Conservation (phyloP, 176 grass and related monocot species). For the Carex cristatella region DNA sequence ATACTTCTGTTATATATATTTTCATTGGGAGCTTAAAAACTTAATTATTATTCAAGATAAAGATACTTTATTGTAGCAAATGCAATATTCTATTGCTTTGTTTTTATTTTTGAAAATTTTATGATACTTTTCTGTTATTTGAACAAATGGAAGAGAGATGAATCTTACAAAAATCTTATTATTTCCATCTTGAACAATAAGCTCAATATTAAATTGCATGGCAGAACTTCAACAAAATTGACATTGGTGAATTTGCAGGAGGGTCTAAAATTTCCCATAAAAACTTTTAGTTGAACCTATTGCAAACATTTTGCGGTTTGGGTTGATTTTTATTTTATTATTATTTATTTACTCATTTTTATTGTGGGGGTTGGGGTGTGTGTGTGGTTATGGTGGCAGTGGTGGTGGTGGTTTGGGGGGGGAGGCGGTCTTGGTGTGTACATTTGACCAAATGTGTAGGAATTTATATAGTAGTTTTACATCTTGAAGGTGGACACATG, state of each 20-base stretch:
- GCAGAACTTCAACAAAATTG: not conserved
- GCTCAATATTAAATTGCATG: not conserved
- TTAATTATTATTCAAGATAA: not conserved
- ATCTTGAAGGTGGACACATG: not conserved
- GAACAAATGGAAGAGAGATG: not conserved
- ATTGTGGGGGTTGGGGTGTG: not conserved
- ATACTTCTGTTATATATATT: not conserved
- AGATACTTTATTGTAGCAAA: not conserved
- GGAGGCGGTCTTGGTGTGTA: not conserved
- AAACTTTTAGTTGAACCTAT: not conserved
- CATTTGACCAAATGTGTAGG: not conserved
- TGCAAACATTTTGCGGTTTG: not conserved
- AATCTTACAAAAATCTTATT: not conserved
- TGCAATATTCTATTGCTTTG: not conserved
- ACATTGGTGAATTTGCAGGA: not conserved
- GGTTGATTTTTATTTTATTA: not conserved
- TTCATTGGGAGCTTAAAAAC: not conserved
- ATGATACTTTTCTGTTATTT: constrained; percentile 14
- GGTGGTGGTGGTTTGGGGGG: not conserved
- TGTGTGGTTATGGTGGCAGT: too few relatives aligned
- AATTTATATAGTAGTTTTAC: not conserved
- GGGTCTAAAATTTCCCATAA: not conserved
- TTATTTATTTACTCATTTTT: not conserved
- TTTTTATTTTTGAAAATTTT: not conserved
- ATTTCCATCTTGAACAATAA: not conserved